Conservation (phyloP, 257 asterid genomes). For the Solanum sparsipilum region DNA sequence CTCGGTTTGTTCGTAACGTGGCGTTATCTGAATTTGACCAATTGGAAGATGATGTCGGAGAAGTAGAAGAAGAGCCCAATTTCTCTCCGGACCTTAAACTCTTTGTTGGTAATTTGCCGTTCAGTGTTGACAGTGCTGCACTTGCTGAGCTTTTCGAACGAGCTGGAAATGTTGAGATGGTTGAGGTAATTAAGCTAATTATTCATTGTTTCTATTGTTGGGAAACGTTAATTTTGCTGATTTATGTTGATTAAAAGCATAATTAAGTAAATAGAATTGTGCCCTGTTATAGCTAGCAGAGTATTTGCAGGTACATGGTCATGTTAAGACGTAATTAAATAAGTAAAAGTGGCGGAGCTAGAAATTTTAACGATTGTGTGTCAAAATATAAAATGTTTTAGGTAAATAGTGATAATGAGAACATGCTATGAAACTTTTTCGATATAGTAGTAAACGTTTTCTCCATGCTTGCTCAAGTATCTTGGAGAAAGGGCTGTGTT, state of each 20-base stretch:
- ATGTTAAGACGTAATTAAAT: background rate
- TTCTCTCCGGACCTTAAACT: constrained; percentile 67
- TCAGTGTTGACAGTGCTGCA: constrained; percentile 56
- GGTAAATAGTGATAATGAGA: background rate
- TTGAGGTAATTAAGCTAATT: constrained; percentile 44
- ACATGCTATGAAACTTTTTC: background rate
- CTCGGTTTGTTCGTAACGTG: constrained; percentile 29
- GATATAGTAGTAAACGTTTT: background rate
- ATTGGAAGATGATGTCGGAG: constrained; percentile 31
- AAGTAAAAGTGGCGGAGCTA: background rate
- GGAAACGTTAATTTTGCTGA: background rate
- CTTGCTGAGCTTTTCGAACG: constrained; percentile 75
- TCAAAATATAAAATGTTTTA: background rate
- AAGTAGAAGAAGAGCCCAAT: constrained; percentile 18
- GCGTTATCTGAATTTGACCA: constrained; percentile 28
- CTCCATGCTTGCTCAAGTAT: background rate
- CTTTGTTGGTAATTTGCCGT: constrained; percentile 86
- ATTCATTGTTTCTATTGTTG: background rate
- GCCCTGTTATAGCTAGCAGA: background rate
- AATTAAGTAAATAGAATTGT: background rate
- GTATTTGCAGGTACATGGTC: background rate
- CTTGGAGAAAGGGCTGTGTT: background rate
- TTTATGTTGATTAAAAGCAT: background rate
- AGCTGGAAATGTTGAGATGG: constrained; percentile 85
- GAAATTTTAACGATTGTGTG: background rate